Evolutionary conservation across 2,329 filamentous ascomycete species (phyloP), one percentile per base, ranked within the genome.

Genomic region (Pseudogymnoascus sp.): DNA sequence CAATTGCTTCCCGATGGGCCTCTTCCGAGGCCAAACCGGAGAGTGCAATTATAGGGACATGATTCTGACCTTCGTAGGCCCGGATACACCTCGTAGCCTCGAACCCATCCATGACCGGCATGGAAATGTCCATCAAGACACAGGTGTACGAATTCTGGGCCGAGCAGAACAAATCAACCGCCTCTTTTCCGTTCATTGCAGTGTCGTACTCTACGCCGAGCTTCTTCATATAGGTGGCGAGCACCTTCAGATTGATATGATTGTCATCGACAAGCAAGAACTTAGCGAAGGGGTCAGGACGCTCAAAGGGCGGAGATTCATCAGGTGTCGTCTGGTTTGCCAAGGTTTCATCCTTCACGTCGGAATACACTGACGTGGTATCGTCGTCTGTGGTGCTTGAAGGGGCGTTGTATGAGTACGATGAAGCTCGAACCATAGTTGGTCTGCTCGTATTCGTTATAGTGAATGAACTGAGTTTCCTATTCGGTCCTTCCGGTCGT

Each of bases 91-190:
- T 73, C 10, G 79, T 81, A 0, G 78, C 72, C 41, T 76, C 74
- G 4, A 81, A 66, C 0, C 78, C 78, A 62, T 83, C 76, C 72
- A 83, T 79, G 11, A 81, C 73, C 0, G 81, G 81, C 81, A 84
- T 84, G 60, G 77, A 77, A 5, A 83, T 75, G 64, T 83, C 81
- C 74, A 73, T 70, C 2, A 70, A 60, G 4, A 70, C 11, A 24
- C 44, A 37, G 4, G 50, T 63, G 54, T 71, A 72, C 2, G 61
- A 41, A 40, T 13, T 4, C 36, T 59, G 11, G 10, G 37, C 17
- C 24, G 7, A 15, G 31, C 13, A 44, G 17, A 47, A 36, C 36
- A 60, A 8, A 40, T 78, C 68, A 2, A 81, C 71, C 5, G 79
- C 79, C 68, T 80, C 74, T 1, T 75, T 70, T 4, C 79, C 79